Conservation (phyloP, 306 rosid genomes). For the Ceratonia siliqua region DNA sequence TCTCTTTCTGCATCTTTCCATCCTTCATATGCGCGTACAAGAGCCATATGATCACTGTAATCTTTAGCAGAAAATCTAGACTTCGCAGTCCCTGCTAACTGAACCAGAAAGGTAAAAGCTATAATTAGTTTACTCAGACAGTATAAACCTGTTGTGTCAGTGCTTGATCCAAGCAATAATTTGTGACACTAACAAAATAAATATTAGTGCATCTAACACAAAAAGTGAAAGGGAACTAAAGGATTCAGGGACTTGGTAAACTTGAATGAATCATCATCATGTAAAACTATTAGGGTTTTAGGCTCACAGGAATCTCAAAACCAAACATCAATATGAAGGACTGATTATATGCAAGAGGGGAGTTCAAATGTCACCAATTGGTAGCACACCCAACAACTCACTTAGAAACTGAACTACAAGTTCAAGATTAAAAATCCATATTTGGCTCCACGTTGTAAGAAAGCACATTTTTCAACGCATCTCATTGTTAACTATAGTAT, state of each 20-base stretch:
- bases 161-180: constrained; percentile 28
- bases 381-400: not conserved
- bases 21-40: constrained; percentile 98
- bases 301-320: not conserved
- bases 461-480: not conserved
- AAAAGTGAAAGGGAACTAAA: constrained; percentile 10
- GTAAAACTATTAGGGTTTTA: not conserved
- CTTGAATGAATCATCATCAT: not conserved
- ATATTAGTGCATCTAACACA: not conserved
- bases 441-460: not conserved
- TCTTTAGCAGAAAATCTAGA: constrained; percentile 98
- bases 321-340: constrained; percentile 5
- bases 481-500: not conserved
- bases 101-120: constrained; percentile 37
- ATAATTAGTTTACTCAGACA: constrained; percentile 2
- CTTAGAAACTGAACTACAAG: not conserved
- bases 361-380: not conserved
- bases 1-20: constrained; percentile 99
- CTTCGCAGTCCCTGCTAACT: constrained; percentile 97
- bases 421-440: not conserved
- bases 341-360: not conserved
- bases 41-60: constrained; percentile 99
- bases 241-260: not conserved
- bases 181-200: not conserved
- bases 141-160: not conserved